These are phyloP conservation scores for Chlorella sorokiniana DNA, from an alignment of 139 green algal genomes.

Conservation along the genomic window DNA sequence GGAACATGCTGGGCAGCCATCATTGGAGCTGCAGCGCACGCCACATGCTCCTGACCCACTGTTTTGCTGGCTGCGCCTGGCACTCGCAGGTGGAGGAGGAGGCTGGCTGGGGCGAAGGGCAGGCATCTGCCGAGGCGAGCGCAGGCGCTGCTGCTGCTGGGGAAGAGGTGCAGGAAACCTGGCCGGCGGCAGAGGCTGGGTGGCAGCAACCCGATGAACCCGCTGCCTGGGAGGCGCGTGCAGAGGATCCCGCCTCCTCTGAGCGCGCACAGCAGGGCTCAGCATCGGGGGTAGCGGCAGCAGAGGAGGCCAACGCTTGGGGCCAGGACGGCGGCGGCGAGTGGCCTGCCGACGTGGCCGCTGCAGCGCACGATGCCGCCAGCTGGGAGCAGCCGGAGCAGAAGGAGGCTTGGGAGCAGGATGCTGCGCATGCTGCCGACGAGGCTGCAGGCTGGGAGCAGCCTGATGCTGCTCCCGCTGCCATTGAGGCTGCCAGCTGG, in stretches of 20 bases:
- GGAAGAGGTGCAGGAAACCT: neutral
- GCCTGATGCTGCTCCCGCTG: neutral
- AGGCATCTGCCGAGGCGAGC: neutral
- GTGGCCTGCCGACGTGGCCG: neutral
- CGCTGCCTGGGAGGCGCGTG: too few relatives aligned
- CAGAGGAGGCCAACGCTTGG: neutral
- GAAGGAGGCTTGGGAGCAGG: neutral
- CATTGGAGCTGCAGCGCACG: too few relatives aligned
- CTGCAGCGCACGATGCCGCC: neutral
- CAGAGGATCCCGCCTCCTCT: too few relatives aligned
- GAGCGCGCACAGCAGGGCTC: too few relatives aligned
- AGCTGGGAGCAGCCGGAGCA: neutral
- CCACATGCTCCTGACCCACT: neutral
- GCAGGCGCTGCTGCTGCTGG: neutral
- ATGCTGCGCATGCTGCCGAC: neutral
- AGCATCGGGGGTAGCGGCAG: too few relatives aligned
- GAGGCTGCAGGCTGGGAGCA: neutral
- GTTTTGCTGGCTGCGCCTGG: neutral
- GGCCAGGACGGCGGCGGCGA: too few relatives aligned
- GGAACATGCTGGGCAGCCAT: too few relatives aligned
- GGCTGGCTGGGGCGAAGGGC: slow-evolving; percentile 23
- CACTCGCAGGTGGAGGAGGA: slow-evolving; percentile 39
- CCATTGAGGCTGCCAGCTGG: neutral
- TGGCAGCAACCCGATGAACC: neutral
- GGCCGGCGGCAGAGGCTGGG: neutral